These are phyloP conservation scores for Cytidiella melzeri DNA, from an alignment of 768 basidiomycete species.

Conservation along the genomic window DNA sequence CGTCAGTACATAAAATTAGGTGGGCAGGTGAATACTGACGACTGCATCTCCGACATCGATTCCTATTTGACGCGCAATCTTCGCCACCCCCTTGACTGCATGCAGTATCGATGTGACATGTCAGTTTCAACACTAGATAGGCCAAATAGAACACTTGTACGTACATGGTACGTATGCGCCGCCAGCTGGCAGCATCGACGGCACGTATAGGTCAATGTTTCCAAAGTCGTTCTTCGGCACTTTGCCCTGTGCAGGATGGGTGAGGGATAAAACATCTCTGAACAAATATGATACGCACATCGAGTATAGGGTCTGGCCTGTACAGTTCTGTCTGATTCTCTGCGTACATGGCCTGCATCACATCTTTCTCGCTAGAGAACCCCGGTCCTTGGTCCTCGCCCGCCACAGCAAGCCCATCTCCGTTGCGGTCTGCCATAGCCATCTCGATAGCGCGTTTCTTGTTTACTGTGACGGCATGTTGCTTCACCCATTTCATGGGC, in stretches of 20 bases:
- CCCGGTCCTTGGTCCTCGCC: slow-evolving; percentile 34
- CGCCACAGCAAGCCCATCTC: slow-evolving; percentile 17
- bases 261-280: neutral
- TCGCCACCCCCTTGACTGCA: slow-evolving; percentile 68
- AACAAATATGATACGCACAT: slow-evolving; percentile 48
- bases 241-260: slow-evolving; percentile 53
- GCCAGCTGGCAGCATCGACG: slow-evolving; percentile 89
- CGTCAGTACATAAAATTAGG: neutral
- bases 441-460: slow-evolving; percentile 68
- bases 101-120: neutral
- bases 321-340: slow-evolving; percentile 80
- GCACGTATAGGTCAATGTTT: slow-evolving; percentile 93
- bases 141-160: slow-evolving; percentile 26
- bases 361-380: slow-evolving; percentile 36
- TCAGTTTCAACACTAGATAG: neutral
- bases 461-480: slow-evolving; percentile 75
- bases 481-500: slow-evolving; percentile 86
- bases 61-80: slow-evolving; percentile 80
- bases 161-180: slow-evolving; percentile 87
- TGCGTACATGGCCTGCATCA: slow-evolving; percentile 86
- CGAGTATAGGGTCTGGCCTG: slow-evolving; percentile 69
- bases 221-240: slow-evolving; percentile 96
- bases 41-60: slow-evolving; percentile 95
- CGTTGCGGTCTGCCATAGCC: slow-evolving; percentile 36
- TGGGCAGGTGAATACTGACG: slow-evolving; percentile 42